Base-by-base conservation (phyloP, 2,329 filamentous ascomycete genomes). In the Sclerotiophoma versabilis region DNA sequence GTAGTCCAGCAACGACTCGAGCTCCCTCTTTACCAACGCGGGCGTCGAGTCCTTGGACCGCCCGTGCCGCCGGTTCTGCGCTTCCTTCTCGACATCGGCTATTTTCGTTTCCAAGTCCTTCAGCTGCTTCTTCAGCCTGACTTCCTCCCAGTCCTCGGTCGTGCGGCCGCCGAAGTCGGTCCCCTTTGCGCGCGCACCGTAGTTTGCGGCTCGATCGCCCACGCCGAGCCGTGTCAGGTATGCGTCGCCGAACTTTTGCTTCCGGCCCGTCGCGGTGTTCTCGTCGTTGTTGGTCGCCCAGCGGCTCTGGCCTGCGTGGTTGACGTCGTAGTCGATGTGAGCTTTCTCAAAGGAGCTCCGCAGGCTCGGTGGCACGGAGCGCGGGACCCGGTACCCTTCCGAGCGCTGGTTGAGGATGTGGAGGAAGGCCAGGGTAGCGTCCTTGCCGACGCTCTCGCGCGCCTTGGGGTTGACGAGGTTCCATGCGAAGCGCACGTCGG, bases 401-500 rank as follows among this genome's bases (percentile, higher is more conserved):
- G 97, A 93, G 39, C 95, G 87, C 80, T 95, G 90, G 79, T 96
- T 97, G 50, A 99, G 87, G 67, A 99, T 96, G 77, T 99, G 95
- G 41, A 99, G 83, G 78, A 99, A 99, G 14, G 92, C 93, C 32
- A 99, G 86, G 58, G 88, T 89, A 43, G 95, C 93, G 76, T 99
- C 93, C 79, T 98, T 98, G 76, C 92, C 93, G 75, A 99, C 95
- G 43, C 87, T 87, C 23, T 87, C 82, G 20, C 84, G 83, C 49
- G 91, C 92, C 23, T 90, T 93, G 5, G 93, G 95, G 80, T 99
- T 99, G 69, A 98, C 90, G 15, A 99, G 85, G 77, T 98, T 99
- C 93, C 95, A 98, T 8, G 93, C 93, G 15, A 90, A 95, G 65
- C 92, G 87, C 62, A 97, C 83, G 73, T 98, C 93, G 46, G 85